Percentiles rank a stretch among this genome's conserved stretches.
These are phyloP conservation scores for Buddleja alternifolia DNA, from an alignment of 257 asterid species.

Conservation along the genomic window DNA sequence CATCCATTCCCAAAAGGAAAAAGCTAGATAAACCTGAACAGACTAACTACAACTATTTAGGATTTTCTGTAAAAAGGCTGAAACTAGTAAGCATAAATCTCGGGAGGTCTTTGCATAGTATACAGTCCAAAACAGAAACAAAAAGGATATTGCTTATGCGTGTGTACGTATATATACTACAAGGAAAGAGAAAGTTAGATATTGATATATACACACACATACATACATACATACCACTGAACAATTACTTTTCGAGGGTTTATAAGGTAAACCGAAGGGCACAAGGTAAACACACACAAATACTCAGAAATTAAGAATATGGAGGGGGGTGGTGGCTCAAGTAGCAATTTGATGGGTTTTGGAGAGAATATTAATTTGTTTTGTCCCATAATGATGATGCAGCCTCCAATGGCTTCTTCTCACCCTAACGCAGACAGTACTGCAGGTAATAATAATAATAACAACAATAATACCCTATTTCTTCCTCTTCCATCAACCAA, in stretches of 20 bases:
- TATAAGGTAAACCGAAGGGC: not conserved
- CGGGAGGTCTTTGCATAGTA: slow-evolving; percentile 55
- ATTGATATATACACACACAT: too few relatives aligned
- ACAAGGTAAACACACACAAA: not conserved
- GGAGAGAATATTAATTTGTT: slow-evolving; percentile 43
- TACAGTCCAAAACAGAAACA: slow-evolving; percentile 17
- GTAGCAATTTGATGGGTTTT: slow-evolving; percentile 41
- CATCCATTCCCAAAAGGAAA: slow-evolving; percentile 27
- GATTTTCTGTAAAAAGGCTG: slow-evolving; percentile 56
- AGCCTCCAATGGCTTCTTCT: slow-evolving; percentile 40
- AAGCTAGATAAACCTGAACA: slow-evolving; percentile 36
- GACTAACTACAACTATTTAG: slow-evolving; percentile 32
- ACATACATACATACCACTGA: not conserved
- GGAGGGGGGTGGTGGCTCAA: slow-evolving; percentile 40
- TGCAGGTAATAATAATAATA: too few relatives aligned
- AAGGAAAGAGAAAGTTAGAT: not conserved
- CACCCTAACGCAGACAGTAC: slow-evolving; percentile 30
- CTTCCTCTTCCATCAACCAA: slow-evolving; percentile 33
- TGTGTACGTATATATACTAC: slow-evolving; percentile 15
- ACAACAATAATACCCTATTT: slow-evolving; percentile 33
- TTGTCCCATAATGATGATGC: slow-evolving; percentile 56
- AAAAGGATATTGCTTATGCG: slow-evolving; percentile 24
- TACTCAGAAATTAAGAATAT: slow-evolving; percentile 23
- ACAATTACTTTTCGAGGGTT: not conserved
- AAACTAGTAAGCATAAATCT: slow-evolving; percentile 57